A percentile compares a stretch with the other conserved stretches of the same genome.
These are phyloP conservation scores for Dictyophora rubrovolvata DNA, from an alignment of 768 basidiomycete species.

Conservation along the genomic window DNA sequence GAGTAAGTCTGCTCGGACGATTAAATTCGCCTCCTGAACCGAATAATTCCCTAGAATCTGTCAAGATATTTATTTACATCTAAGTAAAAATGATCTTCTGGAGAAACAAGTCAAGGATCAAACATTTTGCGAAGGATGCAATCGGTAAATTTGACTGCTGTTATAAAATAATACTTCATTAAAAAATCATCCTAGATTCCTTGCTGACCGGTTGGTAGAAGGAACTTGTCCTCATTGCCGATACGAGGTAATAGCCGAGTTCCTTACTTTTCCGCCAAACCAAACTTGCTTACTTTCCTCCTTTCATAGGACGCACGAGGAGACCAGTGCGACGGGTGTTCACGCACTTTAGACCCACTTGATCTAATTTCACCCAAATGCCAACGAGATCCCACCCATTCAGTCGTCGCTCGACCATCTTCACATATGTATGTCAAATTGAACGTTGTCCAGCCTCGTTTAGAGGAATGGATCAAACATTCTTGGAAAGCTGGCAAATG, in stretches of 20 bases:
- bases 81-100: conserved; percentile 67
- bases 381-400: conserved; percentile 72
- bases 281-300: background rate
- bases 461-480: conserved; percentile 81
- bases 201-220: conserved; percentile 96
- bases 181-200: conserved; percentile 47
- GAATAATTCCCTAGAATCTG: conserved; percentile 51
- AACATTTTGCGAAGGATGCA: conserved; percentile 88
- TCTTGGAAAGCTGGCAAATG: conserved; percentile 80
- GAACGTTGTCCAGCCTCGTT: conserved; percentile 67
- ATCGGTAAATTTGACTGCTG: conserved; percentile 41
- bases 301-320: conserved; percentile 80
- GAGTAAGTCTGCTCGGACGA: conserved; percentile 40
- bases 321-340: conserved; percentile 95
- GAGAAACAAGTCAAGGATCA: conserved; percentile 83
- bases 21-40: background rate
- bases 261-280: background rate
- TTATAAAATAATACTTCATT: background rate
- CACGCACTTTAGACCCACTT: conserved; percentile 84
- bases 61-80: conserved; percentile 80
- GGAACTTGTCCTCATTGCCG: conserved; percentile 94
- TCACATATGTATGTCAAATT: conserved; percentile 89
- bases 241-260: conserved; percentile 48
- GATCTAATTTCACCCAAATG: conserved; percentile 94
- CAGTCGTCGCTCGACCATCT: conserved; percentile 63